Evolutionary conservation across 2,329 filamentous ascomycete genomes (phyloP).

Genomic region (Pyricularia pennisetigena): DNA sequence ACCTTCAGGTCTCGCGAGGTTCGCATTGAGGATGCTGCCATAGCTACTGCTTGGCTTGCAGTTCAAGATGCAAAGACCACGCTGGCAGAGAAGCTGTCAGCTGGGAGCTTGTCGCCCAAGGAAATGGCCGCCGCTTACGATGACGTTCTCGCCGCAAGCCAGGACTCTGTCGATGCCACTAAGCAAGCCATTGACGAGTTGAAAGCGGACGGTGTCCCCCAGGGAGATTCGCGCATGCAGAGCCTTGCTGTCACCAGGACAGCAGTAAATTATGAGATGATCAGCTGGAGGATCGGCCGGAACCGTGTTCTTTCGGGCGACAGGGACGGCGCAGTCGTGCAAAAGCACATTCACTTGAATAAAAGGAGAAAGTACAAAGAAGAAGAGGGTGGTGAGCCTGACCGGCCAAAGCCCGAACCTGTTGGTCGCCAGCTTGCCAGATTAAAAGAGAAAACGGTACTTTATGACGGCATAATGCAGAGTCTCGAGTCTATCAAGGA

Average conservation of each 20-base stretch:
- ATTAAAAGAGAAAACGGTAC: constrained; percentile 74
- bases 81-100: constrained; percentile 34
- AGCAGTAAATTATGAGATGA: constrained; percentile 86
- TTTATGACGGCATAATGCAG: constrained; percentile 87
- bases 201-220: constrained; percentile 69
- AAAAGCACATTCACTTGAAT: constrained; percentile 37
- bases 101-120: constrained; percentile 33
- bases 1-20: constrained; percentile 81
- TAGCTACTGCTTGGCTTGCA: constrained; percentile 71
- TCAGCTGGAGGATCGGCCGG: constrained; percentile 89
- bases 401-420: constrained; percentile 46
- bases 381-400: constrained; percentile 10
- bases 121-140: constrained; percentile 85
- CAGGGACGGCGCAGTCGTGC: constrained; percentile 61
- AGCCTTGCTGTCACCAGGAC: constrained; percentile 86
- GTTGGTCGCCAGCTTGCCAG: constrained; percentile 67
- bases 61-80: constrained; percentile 46
- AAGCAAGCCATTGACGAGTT: constrained; percentile 91
- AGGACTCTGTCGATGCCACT: constrained; percentile 88
- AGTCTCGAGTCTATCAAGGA: constrained; percentile 86
- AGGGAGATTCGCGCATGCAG: constrained; percentile 82
- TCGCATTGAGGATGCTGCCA: constrained; percentile 84
- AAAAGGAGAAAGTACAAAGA: constrained; percentile 17
- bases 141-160: constrained; percentile 77
- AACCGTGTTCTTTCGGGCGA: constrained; percentile 83